phyloP scores from a whole-genome alignment of 345 rosid species.

The Boechera retrofracta region DNA sequence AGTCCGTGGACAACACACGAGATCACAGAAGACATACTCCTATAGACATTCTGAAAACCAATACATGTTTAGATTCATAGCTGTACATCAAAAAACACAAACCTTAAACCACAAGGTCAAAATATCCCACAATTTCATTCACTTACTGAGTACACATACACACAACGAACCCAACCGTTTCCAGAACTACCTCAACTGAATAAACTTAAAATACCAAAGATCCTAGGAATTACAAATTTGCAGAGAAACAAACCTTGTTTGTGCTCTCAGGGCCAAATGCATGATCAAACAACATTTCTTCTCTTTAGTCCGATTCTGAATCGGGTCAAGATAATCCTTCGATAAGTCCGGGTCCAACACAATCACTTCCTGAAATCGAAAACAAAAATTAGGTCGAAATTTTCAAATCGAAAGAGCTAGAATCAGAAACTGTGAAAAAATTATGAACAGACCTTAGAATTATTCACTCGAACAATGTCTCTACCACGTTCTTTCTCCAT shows the following conservation, averaged over 20 bases:
- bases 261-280: slow-evolving; percentile 76
- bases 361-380: slow-evolving; percentile 66
- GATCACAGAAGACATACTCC: slow-evolving; percentile 68
- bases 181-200: neutral
- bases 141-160: neutral
- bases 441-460: slow-evolving; percentile 52
- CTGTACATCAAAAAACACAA: slow-evolving; percentile 18
- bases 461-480: slow-evolving; percentile 74
- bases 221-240: slow-evolving; percentile 40
- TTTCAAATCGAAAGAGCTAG: slow-evolving; percentile 6
- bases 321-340: slow-evolving; percentile 82
- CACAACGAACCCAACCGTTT: slow-evolving; percentile 8
- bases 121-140: slow-evolving; percentile 8
- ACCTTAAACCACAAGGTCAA: slow-evolving; percentile 39
- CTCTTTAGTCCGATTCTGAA: slow-evolving; percentile 86
- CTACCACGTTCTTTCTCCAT: slow-evolving; percentile 68
- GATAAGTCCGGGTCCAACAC: slow-evolving; percentile 85
- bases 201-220: too few species aligned
- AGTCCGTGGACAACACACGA: slow-evolving; percentile 92
- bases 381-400: slow-evolving; percentile 31
- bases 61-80: slow-evolving; percentile 31
- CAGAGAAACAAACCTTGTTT: slow-evolving; percentile 48
- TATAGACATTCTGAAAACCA: slow-evolving; percentile 68
- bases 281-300: slow-evolving; percentile 79
- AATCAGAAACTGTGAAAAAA: slow-evolving; percentile 20